A percentile compares a stretch with the other conserved stretches of the same genome.
phyloP scores from a whole-genome alignment of 2,329 filamentous ascomycete species.

The Ophiostoma sp. region DNA sequence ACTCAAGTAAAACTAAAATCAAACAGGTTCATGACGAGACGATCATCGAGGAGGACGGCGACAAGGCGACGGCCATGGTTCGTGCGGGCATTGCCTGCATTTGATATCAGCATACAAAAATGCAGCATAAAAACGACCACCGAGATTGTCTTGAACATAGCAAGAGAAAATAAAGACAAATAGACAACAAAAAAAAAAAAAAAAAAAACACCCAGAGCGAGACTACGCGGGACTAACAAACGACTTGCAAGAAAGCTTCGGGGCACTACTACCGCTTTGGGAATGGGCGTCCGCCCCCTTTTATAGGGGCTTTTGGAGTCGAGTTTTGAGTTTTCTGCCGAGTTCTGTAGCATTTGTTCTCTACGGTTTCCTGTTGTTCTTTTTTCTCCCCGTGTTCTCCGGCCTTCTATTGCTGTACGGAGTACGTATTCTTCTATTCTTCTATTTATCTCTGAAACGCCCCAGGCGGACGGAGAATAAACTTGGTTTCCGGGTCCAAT shows the following conservation, averaged over 20 bases:
- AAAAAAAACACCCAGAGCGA: background rate
- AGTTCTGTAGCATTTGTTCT: background rate
- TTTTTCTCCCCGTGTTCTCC: background rate
- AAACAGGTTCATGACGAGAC: background rate
- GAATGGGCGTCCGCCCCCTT: slow-evolving; percentile 9
- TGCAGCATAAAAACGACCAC: background rate
- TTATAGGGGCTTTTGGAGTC: background rate
- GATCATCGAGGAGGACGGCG: background rate
- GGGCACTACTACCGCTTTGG: slow-evolving; percentile 13
- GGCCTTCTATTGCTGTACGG: background rate
- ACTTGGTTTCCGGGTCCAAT: background rate
- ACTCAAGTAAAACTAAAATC: background rate
- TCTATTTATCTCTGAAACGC: slow-evolving; percentile 2
- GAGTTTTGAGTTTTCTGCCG: background rate
- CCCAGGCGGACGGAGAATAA: slow-evolving; percentile 3
- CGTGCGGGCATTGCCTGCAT: background rate
- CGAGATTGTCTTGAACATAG: too few species aligned
- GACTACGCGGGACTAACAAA: background rate
- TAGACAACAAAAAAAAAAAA: background rate
- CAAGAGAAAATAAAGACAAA: background rate
- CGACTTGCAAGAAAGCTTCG: slow-evolving; percentile 7
- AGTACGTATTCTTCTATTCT: background rate
- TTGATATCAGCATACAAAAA: background rate
- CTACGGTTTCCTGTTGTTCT: background rate
- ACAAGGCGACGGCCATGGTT: too few species aligned